Evolutionary conservation across 257 asterid genomes (phyloP).

Genomic region (Jacaranda copaia): DNA sequence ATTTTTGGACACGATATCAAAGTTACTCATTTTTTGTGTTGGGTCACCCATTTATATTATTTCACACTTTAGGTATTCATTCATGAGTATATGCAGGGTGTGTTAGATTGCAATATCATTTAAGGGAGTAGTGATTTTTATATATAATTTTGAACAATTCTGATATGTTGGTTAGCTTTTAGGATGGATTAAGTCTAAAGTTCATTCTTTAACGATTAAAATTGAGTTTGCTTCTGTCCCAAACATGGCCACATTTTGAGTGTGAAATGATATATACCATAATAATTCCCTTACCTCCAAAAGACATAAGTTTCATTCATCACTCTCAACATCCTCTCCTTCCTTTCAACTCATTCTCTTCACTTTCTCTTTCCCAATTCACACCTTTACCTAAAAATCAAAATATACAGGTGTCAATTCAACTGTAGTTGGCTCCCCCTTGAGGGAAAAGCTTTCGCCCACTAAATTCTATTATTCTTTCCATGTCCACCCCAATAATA

Average conservation of each 20-base stretch:
- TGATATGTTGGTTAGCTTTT: not conserved
- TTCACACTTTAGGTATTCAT: too few relatives aligned
- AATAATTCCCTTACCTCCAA: not conserved
- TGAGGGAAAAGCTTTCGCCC: constrained; percentile 18
- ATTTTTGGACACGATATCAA: too few relatives aligned
- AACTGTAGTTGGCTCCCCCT: constrained; percentile 11
- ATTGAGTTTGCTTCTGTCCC: not conserved
- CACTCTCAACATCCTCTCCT: not conserved
- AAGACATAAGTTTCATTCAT: not conserved
- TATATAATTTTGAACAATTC: not conserved
- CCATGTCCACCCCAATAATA: constrained; percentile 44
- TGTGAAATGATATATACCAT: constrained; percentile 5
- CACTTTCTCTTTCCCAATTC: not conserved
- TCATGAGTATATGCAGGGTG: too few relatives aligned
- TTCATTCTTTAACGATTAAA: not conserved
- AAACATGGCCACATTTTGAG: constrained; percentile 7
- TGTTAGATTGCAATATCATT: too few relatives aligned
- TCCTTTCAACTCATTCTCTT: not conserved
- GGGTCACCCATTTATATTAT: too few relatives aligned
- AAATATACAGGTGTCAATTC: constrained; percentile 24
- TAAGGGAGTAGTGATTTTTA: too few relatives aligned
- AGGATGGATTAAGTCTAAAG: not conserved
- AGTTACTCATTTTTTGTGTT: too few relatives aligned
- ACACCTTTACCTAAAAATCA: not conserved
- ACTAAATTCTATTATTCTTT: constrained; percentile 23